A percentile compares a stretch with the other conserved stretches of the same genome.
Conservation (phyloP, 129 eudicot species). For the Flaveria trinervia region DNA sequence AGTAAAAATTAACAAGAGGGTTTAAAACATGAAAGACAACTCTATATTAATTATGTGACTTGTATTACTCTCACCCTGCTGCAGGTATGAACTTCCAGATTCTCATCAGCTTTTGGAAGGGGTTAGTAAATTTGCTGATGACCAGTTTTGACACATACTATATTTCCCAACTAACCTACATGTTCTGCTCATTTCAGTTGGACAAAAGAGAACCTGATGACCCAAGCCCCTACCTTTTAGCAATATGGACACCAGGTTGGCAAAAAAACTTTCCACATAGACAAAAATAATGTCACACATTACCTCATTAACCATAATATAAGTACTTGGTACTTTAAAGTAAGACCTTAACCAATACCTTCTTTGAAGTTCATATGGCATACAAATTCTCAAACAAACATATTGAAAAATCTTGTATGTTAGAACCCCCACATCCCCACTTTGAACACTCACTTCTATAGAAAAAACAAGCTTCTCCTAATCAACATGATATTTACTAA, state of each 20-base stretch:
- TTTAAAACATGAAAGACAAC: neutral
- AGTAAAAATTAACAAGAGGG: neutral
- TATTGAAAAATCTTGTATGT: neutral
- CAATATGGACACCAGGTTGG: conserved; percentile 96
- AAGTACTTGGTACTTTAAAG: neutral
- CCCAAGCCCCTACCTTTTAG: conserved; percentile 84
- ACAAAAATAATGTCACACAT: neutral
- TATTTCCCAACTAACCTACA: conserved; percentile 16
- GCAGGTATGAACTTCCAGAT: conserved; percentile 97
- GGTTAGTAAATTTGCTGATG: conserved; percentile 48
- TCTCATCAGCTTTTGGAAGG: conserved; percentile 70
- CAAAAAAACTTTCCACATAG: neutral
- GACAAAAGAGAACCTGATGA: conserved; percentile 81
- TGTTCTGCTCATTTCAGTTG: conserved; percentile 45
- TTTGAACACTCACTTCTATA: neutral
- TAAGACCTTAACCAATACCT: neutral
- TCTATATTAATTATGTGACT: neutral
- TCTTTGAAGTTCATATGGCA: neutral
- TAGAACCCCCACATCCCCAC: conserved; percentile 1
- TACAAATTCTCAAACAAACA: neutral
- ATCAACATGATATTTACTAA: conserved; percentile 2
- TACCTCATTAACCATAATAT: neutral
- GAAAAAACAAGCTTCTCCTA: neutral
- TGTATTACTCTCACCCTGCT: conserved; percentile 24
- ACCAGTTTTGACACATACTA: conserved; percentile 9